These are phyloP conservation scores for Ascochyta rabiei DNA, from an alignment of 2,329 filamentous ascomycete genomes.

Conservation along the genomic window DNA sequence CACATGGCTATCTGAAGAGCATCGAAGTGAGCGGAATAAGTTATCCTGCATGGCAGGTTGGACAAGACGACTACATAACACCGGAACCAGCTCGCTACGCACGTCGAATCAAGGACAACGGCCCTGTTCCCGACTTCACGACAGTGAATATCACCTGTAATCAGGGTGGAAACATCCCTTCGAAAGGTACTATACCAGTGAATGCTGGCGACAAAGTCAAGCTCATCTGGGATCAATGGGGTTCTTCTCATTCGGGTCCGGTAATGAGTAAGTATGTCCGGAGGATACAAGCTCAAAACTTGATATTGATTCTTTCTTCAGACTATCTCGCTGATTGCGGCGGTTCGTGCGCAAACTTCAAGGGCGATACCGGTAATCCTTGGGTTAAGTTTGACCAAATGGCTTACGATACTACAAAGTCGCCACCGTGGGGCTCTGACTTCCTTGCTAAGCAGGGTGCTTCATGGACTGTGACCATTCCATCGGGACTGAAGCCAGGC, in stretches of 20 bases:
- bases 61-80: slow-evolving; percentile 22
- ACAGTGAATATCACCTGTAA: slow-evolving; percentile 28
- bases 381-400: slow-evolving; percentile 51
- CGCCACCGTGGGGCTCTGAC: slow-evolving; percentile 43
- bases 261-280: slow-evolving; percentile 30
- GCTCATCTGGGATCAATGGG: slow-evolving; percentile 43
- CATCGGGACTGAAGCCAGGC: slow-evolving; percentile 33
- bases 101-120: slow-evolving; percentile 23
- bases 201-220: slow-evolving; percentile 31
- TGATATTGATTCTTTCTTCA: background rate
- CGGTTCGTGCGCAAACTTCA: slow-evolving; percentile 40
- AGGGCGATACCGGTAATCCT: slow-evolving; percentile 40
- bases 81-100: slow-evolving; percentile 23
- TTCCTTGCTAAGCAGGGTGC: slow-evolving; percentile 44
- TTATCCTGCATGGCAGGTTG: slow-evolving; percentile 27
- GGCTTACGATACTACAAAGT: slow-evolving; percentile 35
- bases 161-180: slow-evolving; percentile 30
- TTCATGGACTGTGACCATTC: slow-evolving; percentile 43
- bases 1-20: slow-evolving; percentile 23
- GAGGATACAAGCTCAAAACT: background rate
- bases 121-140: slow-evolving; percentile 27
- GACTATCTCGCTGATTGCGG: slow-evolving; percentile 47
- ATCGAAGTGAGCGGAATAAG: slow-evolving; percentile 21
- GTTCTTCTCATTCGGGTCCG: slow-evolving; percentile 43
- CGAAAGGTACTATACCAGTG: slow-evolving; percentile 28